Percentiles rank a stretch among this genome's conserved stretches.
Conservation (phyloP, 768 basidiomycete genomes). For the Saitozyma sp. region DNA sequence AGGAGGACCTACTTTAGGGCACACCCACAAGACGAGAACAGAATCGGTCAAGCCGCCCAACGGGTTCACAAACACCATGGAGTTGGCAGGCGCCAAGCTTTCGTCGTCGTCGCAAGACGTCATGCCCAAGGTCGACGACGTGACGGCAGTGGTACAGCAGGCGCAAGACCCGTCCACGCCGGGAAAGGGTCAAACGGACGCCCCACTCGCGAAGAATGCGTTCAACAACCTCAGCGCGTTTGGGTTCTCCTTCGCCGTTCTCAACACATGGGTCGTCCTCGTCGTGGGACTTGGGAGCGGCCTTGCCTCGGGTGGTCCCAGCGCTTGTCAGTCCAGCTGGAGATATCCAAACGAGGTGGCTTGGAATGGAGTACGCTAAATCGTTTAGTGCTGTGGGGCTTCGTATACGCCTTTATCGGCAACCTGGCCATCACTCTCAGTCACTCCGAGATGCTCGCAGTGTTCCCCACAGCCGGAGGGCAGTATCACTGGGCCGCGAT, state of each 20-base stretch:
- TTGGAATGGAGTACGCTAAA: not conserved
- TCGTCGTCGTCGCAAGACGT: too few species aligned
- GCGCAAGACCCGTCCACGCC: too few species aligned
- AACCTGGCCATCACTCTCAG: slow-evolving; percentile 35
- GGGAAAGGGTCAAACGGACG: too few species aligned
- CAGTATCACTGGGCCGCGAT: slow-evolving; percentile 46
- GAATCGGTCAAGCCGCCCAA: too few species aligned
- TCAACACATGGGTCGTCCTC: slow-evolving; percentile 13
- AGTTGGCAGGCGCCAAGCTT: too few species aligned
- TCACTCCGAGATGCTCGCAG: slow-evolving; percentile 31
- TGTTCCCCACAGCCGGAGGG: slow-evolving; percentile 27
- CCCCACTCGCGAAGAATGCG: too few species aligned
- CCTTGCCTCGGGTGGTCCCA: slow-evolving; percentile 7
- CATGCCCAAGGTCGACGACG: too few species aligned
- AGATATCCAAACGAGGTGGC: too few species aligned
- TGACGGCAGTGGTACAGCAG: too few species aligned
- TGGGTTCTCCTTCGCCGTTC: not conserved
- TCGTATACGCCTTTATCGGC: slow-evolving; percentile 32
- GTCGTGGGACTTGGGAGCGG: slow-evolving; percentile 7
- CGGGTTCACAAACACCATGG: too few species aligned
- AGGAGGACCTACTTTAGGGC: too few species aligned
- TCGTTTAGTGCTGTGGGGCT: slow-evolving; percentile 32
- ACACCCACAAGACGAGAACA: too few species aligned
- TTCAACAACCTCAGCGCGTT: not conserved
- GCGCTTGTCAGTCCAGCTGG: slow-evolving; percentile 4